Evolutionary conservation across 208 protist species (phyloP), one percentile per base, ranked within the genome.

Genomic region (Leishmania guyanensis): DNA sequence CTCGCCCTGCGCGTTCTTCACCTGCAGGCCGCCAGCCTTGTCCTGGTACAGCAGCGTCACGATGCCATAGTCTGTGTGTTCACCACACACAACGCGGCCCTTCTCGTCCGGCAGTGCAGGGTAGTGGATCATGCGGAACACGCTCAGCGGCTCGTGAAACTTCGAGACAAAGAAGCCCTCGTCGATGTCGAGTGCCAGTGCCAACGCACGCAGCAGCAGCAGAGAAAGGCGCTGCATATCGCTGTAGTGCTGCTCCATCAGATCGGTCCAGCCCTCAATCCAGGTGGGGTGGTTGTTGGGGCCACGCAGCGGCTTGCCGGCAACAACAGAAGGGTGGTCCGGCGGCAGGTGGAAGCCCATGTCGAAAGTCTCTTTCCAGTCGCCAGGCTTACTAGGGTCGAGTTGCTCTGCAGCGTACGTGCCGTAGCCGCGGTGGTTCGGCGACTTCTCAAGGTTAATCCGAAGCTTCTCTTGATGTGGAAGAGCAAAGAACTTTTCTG

Each of bases 1-100:
- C 79, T 94, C 84, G 2, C 88, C 91, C 39, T 86, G 22, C 6
- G 88, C 73, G 72, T 89, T 87, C 69, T 90, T 83, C 80, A 95
- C 90, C 85, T 94, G 88, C 64, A 95, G 82, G 33, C 92, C 92
- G 17, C 86, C 88, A 43, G 56, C 73, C 5, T 65, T 75, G 78
- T 94, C 92, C 81, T 97, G 93, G 79, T 94, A 94, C 60, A 97
- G 86, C 69, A 95, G 80, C 64, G 93, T 97, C 56, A 97, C 85
- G 75, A 94, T 89, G 69, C 93, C 93, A 80, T 97, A 97, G 84
- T 97, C 93, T 39, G 88, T 93, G 86, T 97, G 93, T 65, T 82
- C 89, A 14, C 93, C 93, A 62, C 86, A 89, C 56, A 91, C 90
- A 36, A 90, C 77, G 3, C 86, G 81, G 73, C 84, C 83, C 80